Base-by-base conservation (phyloP, 108 stramenopile species). In the Nitzschia inconspicua region DNA sequence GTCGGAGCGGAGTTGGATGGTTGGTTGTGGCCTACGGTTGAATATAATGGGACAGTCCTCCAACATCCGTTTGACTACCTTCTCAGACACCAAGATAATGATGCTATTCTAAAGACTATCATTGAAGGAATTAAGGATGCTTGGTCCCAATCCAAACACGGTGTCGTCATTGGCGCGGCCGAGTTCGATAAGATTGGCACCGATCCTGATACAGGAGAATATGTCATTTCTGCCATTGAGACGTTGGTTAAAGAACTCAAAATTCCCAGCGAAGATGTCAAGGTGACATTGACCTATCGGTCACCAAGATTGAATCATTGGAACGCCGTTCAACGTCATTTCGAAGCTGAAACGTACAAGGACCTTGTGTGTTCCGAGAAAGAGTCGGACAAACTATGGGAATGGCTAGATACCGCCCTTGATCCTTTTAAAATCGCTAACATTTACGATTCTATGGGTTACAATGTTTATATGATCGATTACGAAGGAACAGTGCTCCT, bases 291-390 rank as follows among this genome's bases (percentile, higher is more conserved):
- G 27, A 18, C 47, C 2, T 70, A 70, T 27, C 24, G 44, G 40
- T 13, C 18, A 16, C 70, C 70, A 7, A 39, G 70, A 19, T 25
- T 62, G 3, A 55, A 63, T 16, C 70, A 70, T 18, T 70, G 70
- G 70, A 36, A 41, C 8, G 37, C 54, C 16, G 37, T 58, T 13
- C 37, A 54, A 40, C 37, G 35, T 41, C 39, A 20, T 3, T 51
- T 40, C 8, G 30, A 28, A 28, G 49, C 28, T 18, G 43, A 44
- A 18, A 8, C 43, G 25, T 65, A 65, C 20, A 18, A 55, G 35
- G 55, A 40, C 27, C 39, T 35, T 14, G 0, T 51, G 18, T 51
- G 50, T 16, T 10, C 36, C 39, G 29, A 26, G 18, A 26, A 51
- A 5, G 20, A 51, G n/a, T 10, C 36, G 16, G 31, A n/a, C 20